Evolutionary conservation across 306 rosid genomes (phyloP).

Genomic region (Sechiopsis laciniata): DNA sequence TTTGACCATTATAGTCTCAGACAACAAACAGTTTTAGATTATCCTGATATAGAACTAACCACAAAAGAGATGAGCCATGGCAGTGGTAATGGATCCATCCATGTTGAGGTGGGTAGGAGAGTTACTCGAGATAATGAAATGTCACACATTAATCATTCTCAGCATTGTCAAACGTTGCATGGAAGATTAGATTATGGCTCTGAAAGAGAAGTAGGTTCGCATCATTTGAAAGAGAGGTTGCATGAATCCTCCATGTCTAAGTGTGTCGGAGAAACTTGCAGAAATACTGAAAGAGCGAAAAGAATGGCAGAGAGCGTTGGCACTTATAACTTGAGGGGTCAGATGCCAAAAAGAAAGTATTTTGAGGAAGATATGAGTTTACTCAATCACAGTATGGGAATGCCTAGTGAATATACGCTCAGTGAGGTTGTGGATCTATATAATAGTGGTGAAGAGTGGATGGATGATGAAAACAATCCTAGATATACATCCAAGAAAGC

Average conservation of each 20-base stretch:
- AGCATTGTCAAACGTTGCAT: conserved; percentile 34
- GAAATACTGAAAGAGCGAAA: conserved; percentile 43
- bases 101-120: conserved; percentile 42
- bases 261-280: conserved; percentile 39
- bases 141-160: conserved; percentile 37
- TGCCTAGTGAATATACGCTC: conserved; percentile 38
- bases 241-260: conserved; percentile 38
- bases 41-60: conserved; percentile 47
- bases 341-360: conserved; percentile 55
- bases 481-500: conserved; percentile 38
- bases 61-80: conserved; percentile 40
- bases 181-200: conserved; percentile 51
- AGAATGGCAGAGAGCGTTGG: conserved; percentile 36
- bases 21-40: conserved; percentile 37
- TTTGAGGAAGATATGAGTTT: conserved; percentile 36
- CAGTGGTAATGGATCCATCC: conserved; percentile 39
- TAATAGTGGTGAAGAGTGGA: conserved; percentile 56
- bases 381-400: conserved; percentile 36
- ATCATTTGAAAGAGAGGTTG: conserved; percentile 52
- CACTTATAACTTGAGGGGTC: conserved; percentile 42
- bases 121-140: conserved; percentile 44
- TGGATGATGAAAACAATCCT: conserved; percentile 40
- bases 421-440: conserved; percentile 46
- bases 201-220: conserved; percentile 45
- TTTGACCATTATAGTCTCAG: conserved; percentile 35